Conservation (phyloP, 2,329 filamentous ascomycete genomes). For the Dactylellina haptotyla region DNA sequence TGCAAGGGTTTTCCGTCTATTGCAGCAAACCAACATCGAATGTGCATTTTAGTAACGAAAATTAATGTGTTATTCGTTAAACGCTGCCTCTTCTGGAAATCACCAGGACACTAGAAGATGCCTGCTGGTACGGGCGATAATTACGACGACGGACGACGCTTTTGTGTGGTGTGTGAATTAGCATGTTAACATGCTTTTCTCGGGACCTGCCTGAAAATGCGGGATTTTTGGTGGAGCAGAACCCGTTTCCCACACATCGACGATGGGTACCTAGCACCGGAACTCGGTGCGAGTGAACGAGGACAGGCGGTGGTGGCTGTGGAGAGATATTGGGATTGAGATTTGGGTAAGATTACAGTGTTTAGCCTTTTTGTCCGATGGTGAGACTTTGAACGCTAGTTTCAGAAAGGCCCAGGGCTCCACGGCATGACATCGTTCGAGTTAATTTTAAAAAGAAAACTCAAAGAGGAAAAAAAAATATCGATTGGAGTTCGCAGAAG, state of each 20-base stretch:
- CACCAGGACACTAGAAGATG: background rate
- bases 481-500: too few species aligned
- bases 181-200: background rate
- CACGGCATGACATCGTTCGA: too few species aligned
- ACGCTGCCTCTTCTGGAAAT: constrained; percentile 23
- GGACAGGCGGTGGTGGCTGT: constrained; percentile 7
- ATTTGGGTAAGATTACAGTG: constrained; percentile 6
- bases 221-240: constrained; percentile 37
- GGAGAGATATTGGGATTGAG: constrained; percentile 8
- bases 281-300: background rate
- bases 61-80: constrained; percentile 13
- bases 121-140: background rate
- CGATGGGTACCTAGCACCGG: background rate
- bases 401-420: background rate
- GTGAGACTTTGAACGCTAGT: constrained; percentile 20
- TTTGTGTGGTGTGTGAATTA: background rate
- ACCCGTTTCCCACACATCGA: background rate
- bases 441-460: too few species aligned
- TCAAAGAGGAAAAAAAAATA: too few species aligned
- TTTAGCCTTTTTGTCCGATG: constrained; percentile 47
- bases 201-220: constrained; percentile 29
- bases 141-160: background rate
- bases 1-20: background rate
- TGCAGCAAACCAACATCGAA: background rate
- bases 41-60: background rate